Evolutionary conservation across 169 alveolate species (phyloP).

Genomic region (Perkinsus olseni): DNA sequence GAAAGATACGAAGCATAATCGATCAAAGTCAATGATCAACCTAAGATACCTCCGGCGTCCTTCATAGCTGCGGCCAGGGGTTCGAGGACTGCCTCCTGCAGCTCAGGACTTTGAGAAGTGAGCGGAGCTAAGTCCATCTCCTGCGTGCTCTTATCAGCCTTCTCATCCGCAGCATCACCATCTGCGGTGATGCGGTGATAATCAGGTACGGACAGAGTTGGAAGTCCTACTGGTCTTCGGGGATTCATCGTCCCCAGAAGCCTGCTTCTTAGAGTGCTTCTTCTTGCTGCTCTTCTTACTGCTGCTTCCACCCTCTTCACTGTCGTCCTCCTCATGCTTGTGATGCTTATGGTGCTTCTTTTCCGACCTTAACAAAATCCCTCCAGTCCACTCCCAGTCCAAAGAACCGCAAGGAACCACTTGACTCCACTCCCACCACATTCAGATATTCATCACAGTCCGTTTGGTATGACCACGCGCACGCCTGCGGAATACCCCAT

Average conservation of each 20-base stretch:
- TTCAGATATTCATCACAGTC: not conserved
- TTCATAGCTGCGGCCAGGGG: constrained; percentile 19
- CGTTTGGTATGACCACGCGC: not conserved
- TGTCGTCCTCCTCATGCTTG: not conserved
- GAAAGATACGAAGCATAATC: constrained; percentile 47
- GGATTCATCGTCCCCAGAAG: not conserved
- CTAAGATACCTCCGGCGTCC: constrained; percentile 31
- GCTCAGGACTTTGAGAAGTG: constrained; percentile 26
- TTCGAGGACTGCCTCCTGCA: constrained; percentile 18
- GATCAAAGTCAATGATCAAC: constrained; percentile 40
- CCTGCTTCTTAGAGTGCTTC: not conserved
- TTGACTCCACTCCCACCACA: not conserved
- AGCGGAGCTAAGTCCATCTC: constrained; percentile 18
- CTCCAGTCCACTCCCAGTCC: constrained; percentile 1
- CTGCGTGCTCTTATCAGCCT: constrained; percentile 17
- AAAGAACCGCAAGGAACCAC: not conserved
- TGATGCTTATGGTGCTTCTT: not conserved
- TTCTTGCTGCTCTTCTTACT: not conserved
- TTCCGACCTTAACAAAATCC: not conserved
- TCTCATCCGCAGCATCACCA: not conserved
- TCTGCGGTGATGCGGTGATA: not conserved
- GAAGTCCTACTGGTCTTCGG: not conserved
- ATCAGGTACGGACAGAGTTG: not conserved
- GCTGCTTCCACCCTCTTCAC: not conserved
- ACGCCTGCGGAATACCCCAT: constrained; percentile 15